phyloP scores from a whole-genome alignment of 495 filamentous ascomycete species.

The Talaromyces trachyspermus region DNA sequence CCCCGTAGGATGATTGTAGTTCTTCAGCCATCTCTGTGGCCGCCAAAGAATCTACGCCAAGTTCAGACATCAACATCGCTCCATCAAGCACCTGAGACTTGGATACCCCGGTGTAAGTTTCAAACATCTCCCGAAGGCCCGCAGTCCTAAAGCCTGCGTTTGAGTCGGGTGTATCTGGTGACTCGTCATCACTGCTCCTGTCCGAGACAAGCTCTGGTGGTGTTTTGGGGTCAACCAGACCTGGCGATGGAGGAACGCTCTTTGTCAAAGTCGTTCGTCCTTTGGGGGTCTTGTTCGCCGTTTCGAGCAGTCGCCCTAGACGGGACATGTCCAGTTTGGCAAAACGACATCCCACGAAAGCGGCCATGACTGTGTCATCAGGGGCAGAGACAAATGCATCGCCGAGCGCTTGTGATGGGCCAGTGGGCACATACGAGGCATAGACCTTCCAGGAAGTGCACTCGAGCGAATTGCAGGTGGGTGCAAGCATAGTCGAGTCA shows the following conservation, averaged over 20 bases:
- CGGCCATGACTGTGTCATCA: constrained; percentile 12
- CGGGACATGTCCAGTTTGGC: constrained; percentile 11
- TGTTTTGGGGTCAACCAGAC: background rate
- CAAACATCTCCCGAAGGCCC: background rate
- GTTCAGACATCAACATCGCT: background rate
- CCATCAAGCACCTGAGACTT: background rate
- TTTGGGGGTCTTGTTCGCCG: constrained; percentile 11
- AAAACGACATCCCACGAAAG: constrained; percentile 15
- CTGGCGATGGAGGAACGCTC: background rate
- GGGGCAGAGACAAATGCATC: constrained; percentile 21
- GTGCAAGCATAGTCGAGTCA: constrained; percentile 11
- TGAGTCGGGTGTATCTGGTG: background rate
- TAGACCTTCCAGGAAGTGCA: constrained; percentile 19
- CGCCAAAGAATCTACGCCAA: background rate
- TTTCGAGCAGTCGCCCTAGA: constrained; percentile 14
- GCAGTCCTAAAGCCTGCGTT: no score
- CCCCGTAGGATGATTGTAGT: background rate
- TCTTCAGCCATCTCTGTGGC: background rate
- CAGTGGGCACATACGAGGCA: constrained; percentile 12
- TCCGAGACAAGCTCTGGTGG: background rate
- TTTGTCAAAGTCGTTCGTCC: background rate
- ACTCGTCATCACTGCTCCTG: background rate
- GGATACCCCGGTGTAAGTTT: background rate
- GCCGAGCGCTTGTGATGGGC: constrained; percentile 13
- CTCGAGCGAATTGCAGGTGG: no score